phyloP scores from a whole-genome alignment of 2,329 filamentous ascomycete genomes.

The Aspergillus neotritici region DNA sequence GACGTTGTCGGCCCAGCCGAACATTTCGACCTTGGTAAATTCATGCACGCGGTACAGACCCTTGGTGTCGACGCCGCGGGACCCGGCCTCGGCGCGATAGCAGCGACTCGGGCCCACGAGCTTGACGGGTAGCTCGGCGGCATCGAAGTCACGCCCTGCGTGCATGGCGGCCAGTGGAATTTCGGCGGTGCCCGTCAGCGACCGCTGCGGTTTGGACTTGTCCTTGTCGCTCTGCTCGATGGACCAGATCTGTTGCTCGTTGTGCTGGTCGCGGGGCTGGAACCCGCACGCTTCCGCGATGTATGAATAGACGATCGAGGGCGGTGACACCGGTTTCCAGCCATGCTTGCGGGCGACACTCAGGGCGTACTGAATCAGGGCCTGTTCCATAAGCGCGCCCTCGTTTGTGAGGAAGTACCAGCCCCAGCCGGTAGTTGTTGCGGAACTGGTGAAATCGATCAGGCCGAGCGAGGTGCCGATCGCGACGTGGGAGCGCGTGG shows the following conservation, averaged over 20 bases:
- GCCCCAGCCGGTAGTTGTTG: slow-evolving; percentile 84
- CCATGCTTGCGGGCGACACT: slow-evolving; percentile 64
- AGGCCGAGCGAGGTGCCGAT: slow-evolving; percentile 82
- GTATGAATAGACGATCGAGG: slow-evolving; percentile 85
- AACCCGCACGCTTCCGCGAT: slow-evolving; percentile 90
- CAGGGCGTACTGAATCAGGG: slow-evolving; percentile 80
- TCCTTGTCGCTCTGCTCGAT: slow-evolving; percentile 64
- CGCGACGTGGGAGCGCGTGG: slow-evolving; percentile 67
- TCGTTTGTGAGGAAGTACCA: slow-evolving; percentile 97
- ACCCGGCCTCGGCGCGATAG: slow-evolving; percentile 91
- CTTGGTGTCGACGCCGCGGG: slow-evolving; percentile 83
- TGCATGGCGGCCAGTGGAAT: slow-evolving; percentile 91
- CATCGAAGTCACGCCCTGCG: slow-evolving; percentile 63
- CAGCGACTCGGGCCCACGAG: slow-evolving; percentile 82
- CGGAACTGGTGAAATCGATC: slow-evolving; percentile 81
- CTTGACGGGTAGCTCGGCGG: slow-evolving; percentile 65
- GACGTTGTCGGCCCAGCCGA: slow-evolving; percentile 72
- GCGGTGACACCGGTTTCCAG: slow-evolving; percentile 77
- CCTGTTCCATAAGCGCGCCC: slow-evolving; percentile 89
- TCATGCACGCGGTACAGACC: slow-evolving; percentile 96
- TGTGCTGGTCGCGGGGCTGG: slow-evolving; percentile 82
- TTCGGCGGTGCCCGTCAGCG: slow-evolving; percentile 83
- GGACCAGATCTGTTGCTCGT: slow-evolving; percentile 86
- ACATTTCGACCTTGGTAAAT: slow-evolving; percentile 98
- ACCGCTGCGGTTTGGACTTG: slow-evolving; percentile 61